Conservation (phyloP, 345 rosid genomes). For the Eucalyptus virginea region DNA sequence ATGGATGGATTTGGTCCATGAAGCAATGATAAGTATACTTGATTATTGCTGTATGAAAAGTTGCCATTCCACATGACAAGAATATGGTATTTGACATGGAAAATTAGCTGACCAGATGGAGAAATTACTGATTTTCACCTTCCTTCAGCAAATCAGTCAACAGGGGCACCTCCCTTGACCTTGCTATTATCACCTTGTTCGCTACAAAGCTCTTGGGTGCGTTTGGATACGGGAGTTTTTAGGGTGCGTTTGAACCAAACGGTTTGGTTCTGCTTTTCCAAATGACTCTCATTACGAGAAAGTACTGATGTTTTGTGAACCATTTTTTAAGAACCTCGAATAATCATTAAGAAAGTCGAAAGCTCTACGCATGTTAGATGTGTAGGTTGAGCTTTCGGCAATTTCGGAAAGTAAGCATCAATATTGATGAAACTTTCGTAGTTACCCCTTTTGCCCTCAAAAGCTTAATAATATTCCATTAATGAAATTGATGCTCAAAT, state of each 20-base stretch:
- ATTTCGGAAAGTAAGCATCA: neutral
- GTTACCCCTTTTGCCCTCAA: neutral
- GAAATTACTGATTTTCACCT: neutral
- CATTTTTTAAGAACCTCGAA: neutral
- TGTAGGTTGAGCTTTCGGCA: neutral
- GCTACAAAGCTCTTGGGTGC: no score
- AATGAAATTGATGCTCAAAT: neutral
- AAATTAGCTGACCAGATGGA: neutral
- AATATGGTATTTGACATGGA: neutral
- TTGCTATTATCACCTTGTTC: no score
- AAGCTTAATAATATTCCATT: neutral
- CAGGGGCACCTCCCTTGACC: neutral
- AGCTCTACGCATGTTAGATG: no score
- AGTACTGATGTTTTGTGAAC: neutral
- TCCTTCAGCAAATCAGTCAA: no score
- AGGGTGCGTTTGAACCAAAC: no score
- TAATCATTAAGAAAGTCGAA: neutral
- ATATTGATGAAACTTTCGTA: fast-evolving
- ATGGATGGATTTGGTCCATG: neutral
- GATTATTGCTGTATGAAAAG: neutral
- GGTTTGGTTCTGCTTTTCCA: neutral
- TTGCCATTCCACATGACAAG: neutral
- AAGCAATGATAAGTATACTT: neutral
- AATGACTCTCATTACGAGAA: no score
- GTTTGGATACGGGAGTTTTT: no score